Percentiles rank a stretch among this genome's conserved stretches.
Conservation (phyloP, 495 filamentous ascomycete species). For the Xylaria cubensis region DNA sequence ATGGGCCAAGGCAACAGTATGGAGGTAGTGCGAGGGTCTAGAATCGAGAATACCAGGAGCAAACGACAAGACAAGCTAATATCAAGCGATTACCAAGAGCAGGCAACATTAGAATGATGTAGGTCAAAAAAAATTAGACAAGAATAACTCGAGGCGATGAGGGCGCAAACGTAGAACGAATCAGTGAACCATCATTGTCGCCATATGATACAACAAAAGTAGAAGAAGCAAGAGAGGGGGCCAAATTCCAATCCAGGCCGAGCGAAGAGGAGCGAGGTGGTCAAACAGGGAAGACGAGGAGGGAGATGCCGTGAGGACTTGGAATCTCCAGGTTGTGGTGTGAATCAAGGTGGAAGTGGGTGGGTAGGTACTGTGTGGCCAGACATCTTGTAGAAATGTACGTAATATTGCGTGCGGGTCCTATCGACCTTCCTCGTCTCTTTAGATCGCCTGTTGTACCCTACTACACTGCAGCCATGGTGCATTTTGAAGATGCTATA, state of each 20-base stretch:
- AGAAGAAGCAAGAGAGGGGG: conserved; percentile 7
- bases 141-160: conserved; percentile 1
- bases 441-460: background rate
- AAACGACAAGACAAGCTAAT: background rate
- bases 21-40: background rate
- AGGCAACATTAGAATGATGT: conserved; percentile 12
- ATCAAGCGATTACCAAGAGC: conserved; percentile 9
- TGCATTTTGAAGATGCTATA: background rate
- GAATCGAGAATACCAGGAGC: background rate
- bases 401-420: background rate
- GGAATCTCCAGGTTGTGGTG: background rate
- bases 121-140: conserved; percentile 13
- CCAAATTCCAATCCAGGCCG: background rate
- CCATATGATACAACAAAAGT: conserved; percentile 17
- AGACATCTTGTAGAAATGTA: background rate
- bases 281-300: background rate
- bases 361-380: background rate
- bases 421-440: background rate
- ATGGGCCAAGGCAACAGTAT: background rate
- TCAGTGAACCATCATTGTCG: conserved; percentile 14
- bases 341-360: conserved; percentile 4
- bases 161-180: background rate
- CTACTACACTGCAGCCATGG: background rate
- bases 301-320: background rate
- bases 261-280: background rate